Conservation (phyloP, 177 flowering plant species). For the Vitis hybrid region DNA sequence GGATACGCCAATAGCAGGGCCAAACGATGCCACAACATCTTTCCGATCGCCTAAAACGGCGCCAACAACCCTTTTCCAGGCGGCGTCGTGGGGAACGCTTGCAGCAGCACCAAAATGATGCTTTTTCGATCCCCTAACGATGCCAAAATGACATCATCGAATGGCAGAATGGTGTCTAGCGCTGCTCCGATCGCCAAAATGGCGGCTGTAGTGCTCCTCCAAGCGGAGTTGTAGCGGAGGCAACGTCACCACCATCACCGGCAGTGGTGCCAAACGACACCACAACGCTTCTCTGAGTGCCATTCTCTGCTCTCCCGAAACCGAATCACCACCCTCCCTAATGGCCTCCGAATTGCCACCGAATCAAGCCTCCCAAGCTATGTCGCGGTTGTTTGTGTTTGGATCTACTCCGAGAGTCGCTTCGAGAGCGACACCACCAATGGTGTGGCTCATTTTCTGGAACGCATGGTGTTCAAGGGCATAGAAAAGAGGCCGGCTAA, state of each 20-base stretch:
- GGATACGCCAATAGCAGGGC: too few species aligned
- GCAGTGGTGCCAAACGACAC: fast-evolving
- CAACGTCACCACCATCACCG: fast-evolving
- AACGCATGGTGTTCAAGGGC: constrained; percentile 91
- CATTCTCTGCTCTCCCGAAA: constrained; percentile 69
- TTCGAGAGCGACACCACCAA: constrained; percentile 81
- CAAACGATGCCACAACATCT: too few species aligned
- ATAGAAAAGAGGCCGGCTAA: constrained; percentile 54
- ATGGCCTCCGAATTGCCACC: constrained; percentile 77
- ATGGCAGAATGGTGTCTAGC: fast-evolving
- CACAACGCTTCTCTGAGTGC: neutral
- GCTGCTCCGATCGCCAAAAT: fast-evolving
- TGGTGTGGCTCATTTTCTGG: constrained; percentile 84
- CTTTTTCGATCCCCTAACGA: too few species aligned
- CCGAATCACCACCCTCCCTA: constrained; percentile 80
- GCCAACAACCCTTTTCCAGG: too few species aligned
- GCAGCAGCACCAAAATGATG: fast-evolving
- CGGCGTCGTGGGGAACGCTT: fast-evolving
- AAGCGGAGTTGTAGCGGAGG: fast-evolving
- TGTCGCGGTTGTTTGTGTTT: constrained; percentile 85
- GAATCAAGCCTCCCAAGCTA: constrained; percentile 59
- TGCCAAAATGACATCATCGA: fast-evolving
- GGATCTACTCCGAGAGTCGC: constrained; percentile 87
- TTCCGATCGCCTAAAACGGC: fast-evolving
- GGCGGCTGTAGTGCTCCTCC: fast-evolving